These are phyloP conservation scores for Bombardia bombarda DNA, from an alignment of 495 filamentous ascomycete species.

Conservation along the genomic window DNA sequence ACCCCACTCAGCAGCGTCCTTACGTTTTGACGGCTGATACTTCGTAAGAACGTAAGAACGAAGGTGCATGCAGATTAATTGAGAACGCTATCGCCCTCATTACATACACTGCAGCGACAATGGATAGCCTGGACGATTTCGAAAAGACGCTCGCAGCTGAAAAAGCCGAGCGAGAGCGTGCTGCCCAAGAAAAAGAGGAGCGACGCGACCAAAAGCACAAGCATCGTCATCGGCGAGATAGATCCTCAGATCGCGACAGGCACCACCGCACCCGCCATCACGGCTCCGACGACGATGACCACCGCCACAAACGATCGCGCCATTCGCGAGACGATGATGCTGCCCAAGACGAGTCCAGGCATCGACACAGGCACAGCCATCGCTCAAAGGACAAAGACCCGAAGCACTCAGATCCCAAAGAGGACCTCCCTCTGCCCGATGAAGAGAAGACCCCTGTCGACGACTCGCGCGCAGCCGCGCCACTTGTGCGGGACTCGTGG, in stretches of 20 bases:
- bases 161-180: conserved; percentile 38
- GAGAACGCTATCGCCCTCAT: too few species aligned
- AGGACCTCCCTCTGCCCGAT: conserved; percentile 37
- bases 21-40: background rate
- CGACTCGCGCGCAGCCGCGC: conserved; percentile 13
- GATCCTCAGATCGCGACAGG: conserved; percentile 31
- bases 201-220: conserved; percentile 34
- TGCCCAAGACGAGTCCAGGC: conserved; percentile 29
- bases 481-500: conserved; percentile 67
- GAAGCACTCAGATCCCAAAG: conserved; percentile 37
- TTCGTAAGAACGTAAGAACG: too few species aligned
- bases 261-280: conserved; percentile 30
- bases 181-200: conserved; percentile 25
- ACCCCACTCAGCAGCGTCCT: background rate
- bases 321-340: conserved; percentile 33
- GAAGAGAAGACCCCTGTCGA: conserved; percentile 30
- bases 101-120: conserved; percentile 8
- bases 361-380: conserved; percentile 17
- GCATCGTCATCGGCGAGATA: conserved; percentile 30
- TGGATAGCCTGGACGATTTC: conserved; percentile 48
- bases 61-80: too few species aligned
- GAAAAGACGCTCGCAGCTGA: conserved; percentile 47
- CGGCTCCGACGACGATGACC: conserved; percentile 10
- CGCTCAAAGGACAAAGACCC: conserved; percentile 14
- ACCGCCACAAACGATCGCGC: conserved; percentile 16